Conservation (phyloP, 2,329 filamentous ascomycete genomes). For the Trichoderma sp. region DNA sequence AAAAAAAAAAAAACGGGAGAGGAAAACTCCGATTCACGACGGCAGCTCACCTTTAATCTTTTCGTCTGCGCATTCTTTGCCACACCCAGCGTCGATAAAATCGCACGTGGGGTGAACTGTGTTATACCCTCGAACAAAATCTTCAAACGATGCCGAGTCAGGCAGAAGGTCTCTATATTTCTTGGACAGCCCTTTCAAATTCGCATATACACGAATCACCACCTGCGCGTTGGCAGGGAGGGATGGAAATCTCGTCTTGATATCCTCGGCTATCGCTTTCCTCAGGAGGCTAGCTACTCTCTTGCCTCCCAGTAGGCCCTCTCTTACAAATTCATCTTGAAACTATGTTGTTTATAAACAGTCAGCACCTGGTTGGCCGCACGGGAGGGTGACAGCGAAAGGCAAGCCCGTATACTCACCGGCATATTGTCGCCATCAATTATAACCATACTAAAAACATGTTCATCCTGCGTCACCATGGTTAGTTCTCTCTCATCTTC, state of each 20-base stretch:
- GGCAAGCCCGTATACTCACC: constrained; percentile 26
- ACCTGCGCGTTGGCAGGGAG: constrained; percentile 27
- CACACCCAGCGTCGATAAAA: constrained; percentile 41
- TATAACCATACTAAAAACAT: constrained; percentile 34
- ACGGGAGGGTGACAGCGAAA: neutral
- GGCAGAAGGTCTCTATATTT: constrained; percentile 33
- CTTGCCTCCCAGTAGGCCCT: constrained; percentile 32
- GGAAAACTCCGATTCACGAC: neutral
- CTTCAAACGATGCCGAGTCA: constrained; percentile 26
- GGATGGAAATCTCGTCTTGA: constrained; percentile 13
- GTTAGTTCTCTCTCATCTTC: neutral
- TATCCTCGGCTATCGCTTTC: constrained; percentile 24
- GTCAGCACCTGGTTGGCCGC: neutral
- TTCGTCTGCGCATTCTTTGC: constrained; percentile 42
- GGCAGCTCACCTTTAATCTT: constrained; percentile 38
- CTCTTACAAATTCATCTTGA: constrained; percentile 30
- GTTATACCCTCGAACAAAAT: constrained; percentile 42
- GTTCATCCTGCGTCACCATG: constrained; percentile 20
- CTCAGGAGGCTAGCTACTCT: constrained; percentile 29
- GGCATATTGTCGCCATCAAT: constrained; percentile 40
- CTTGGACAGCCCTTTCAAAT: constrained; percentile 35
- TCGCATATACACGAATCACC: constrained; percentile 38
- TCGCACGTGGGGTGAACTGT: constrained; percentile 37
- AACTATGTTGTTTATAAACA: constrained; percentile 28
- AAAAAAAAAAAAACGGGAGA: too few species aligned